Conservation (phyloP, 2,329 filamentous ascomycete species). For the Monosporascus sp. region DNA sequence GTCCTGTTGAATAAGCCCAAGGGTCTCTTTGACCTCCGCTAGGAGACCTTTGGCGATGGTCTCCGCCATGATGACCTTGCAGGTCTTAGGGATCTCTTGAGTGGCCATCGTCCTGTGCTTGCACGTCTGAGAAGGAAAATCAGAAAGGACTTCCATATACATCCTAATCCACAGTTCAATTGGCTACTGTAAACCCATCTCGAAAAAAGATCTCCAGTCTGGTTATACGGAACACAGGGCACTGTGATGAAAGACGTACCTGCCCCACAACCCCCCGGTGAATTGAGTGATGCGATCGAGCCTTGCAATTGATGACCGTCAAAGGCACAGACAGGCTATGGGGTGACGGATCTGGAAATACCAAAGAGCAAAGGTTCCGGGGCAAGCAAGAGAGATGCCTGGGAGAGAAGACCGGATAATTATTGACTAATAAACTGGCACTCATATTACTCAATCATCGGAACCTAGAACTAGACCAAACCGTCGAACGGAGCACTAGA, state of each 20-base stretch:
- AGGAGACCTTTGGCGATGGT: conserved; percentile 80
- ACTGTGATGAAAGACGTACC: conserved; percentile 1
- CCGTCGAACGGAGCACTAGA: background rate
- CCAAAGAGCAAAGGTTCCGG: background rate
- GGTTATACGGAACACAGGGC: too few species aligned
- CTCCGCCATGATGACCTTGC: conserved; percentile 89
- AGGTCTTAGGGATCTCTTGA: conserved; percentile 55
- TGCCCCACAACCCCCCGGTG: conserved; percentile 9
- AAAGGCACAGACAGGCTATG: background rate
- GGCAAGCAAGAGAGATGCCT: background rate
- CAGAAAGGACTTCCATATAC: background rate
- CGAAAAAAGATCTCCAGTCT: background rate
- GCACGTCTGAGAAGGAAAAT: conserved; percentile 5
- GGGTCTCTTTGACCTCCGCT: conserved; percentile 68
- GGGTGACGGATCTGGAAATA: background rate
- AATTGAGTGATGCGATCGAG: background rate
- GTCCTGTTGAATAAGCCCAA: conserved; percentile 62
- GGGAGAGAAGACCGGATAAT: background rate
- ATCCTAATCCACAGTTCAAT: background rate
- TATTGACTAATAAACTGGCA: background rate
- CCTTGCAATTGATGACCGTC: background rate
- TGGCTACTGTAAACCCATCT: conserved; percentile 7
- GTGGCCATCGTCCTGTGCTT: conserved; percentile 31
- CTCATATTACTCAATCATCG: background rate
- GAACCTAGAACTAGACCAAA: background rate